Evolutionary conservation across 805 yeast genomes (phyloP), one percentile per base, ranked within the genome.

Genomic region (Lipomyces mesembrius): DNA sequence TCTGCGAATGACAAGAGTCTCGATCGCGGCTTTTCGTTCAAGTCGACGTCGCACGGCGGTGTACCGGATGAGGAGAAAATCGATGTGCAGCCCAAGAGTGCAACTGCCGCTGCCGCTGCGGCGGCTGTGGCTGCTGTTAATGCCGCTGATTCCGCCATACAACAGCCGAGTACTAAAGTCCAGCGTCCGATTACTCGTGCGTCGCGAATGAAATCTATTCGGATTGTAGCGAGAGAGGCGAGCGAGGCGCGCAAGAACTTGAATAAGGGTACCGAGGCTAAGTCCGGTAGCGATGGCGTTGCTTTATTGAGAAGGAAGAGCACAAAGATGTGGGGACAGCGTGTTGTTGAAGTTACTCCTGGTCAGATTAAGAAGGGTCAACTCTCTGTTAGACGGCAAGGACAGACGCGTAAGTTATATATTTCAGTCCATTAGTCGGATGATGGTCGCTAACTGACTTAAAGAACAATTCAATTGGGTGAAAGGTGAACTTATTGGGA

Each of bases 251-350:
- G 89, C 39, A 83, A 83, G 61, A 77, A 81, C 61, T 76, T 75
- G 51, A 71, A 78, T 11, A 57, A 43, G 25, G 49, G 59, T 22
- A 46, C 53, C 9, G 61, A 39, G n/a, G 34, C 62, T 35, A 51
- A 35, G 25, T 35, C 52, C 12, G 59, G 39, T 34, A 49, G 20
- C 34, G 60, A 59, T 1, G 59, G 59, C 1, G 64, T 62, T 6
- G 75, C 71, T 1, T 74, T 88, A 7, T 76, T 94, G 46, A 82
- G 92, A 70, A 82, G 98, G 64, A 84, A 83, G 63, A 91, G 95
- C 74, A 95, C 99, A 0, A 96, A 95, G 79, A 85, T 95, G 89
- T 95, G 99, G 99, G 99, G 99, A 25, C 92, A 91, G 69, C 88
- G 85, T 69, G 96, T 92, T 17, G 88, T 92, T 39, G 99, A 95